phyloP scores from a whole-genome alignment of 305 asterid species.

The Fraxinus ornus region DNA sequence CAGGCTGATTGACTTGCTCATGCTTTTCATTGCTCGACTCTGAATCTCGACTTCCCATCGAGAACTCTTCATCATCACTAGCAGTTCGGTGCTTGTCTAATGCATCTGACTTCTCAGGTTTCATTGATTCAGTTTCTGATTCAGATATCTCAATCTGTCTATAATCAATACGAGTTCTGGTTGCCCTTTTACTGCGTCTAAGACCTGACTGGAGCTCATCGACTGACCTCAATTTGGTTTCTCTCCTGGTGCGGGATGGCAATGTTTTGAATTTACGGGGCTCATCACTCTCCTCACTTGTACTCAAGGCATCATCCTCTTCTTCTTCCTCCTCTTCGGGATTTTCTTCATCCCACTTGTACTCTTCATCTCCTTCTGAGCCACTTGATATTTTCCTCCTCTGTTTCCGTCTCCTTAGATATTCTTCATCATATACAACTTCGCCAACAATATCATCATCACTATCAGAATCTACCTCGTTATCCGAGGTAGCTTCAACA shows the following conservation, averaged over 20 bases:
- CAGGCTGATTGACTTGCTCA: conserved; percentile 39
- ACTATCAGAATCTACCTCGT: conserved; percentile 70
- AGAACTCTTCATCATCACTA: conserved; percentile 47
- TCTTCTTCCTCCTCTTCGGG: conserved; percentile 71
- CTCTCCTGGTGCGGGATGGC: conserved; percentile 70
- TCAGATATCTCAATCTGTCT: conserved; percentile 75
- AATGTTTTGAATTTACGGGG: conserved; percentile 41
- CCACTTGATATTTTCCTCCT: conserved; percentile 68
- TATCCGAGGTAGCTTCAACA: conserved; percentile 68
- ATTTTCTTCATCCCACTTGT: conserved; percentile 66
- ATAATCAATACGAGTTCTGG: conserved; percentile 69
- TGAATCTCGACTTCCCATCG: conserved; percentile 52
- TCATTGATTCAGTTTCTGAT: conserved; percentile 57
- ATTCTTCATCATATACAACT: conserved; percentile 91
- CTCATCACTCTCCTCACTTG: conserved; percentile 66
- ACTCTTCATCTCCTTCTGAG: conserved; percentile 91
- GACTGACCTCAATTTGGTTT: conserved; percentile 59
- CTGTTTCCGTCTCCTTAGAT: conserved; percentile 57
- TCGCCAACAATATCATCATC: conserved; percentile 96
- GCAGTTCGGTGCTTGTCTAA: conserved; percentile 40
- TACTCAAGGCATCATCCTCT: conserved; percentile 48
- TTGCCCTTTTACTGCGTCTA: conserved; percentile 87
- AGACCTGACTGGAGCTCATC: conserved; percentile 63
- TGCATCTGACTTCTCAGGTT: conserved; percentile 47
- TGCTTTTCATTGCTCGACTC: conserved; percentile 43